phyloP scores from a whole-genome alignment of 805 yeast genomes.

The Brettanomyces naardenensis region DNA sequence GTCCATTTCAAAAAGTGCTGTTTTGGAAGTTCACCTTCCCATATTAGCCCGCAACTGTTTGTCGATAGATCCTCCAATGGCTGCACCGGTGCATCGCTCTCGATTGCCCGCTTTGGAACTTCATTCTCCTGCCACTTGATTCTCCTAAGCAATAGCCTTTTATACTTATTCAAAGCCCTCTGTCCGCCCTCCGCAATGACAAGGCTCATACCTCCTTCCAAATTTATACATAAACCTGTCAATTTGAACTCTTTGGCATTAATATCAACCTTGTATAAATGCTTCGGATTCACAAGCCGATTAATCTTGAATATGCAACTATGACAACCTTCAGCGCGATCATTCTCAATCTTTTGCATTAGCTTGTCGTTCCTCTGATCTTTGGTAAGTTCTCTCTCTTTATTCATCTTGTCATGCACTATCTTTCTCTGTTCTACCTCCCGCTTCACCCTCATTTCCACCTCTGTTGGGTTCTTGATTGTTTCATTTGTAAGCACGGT shows the following conservation, averaged over 20 bases:
- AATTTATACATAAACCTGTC: conserved; percentile 51
- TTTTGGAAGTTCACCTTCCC: conserved; percentile 63
- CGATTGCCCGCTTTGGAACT: conserved; percentile 19
- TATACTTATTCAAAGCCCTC: conserved; percentile 53
- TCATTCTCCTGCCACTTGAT: conserved; percentile 63
- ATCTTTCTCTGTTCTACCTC: conserved; percentile 59
- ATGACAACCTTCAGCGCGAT: conserved; percentile 41
- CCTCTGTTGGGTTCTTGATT: conserved; percentile 79
- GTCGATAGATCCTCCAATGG: conserved; percentile 30
- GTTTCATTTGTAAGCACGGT: conserved; percentile 80
- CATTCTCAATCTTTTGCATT: conserved; percentile 36
- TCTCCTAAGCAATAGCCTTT: conserved; percentile 49
- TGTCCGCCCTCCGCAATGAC: conserved; percentile 72
- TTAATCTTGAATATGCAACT: conserved; percentile 54
- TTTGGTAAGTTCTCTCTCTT: conserved; percentile 49
- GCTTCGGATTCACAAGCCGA: conserved; percentile 52
- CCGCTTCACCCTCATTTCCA: conserved; percentile 61
- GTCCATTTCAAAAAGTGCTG: conserved; percentile 65
- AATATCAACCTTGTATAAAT: conserved; percentile 64
- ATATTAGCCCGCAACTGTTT: conserved; percentile 43
- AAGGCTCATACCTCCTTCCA: conserved; percentile 40
- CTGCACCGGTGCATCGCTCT: conserved; percentile 1
- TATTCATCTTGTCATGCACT: conserved; percentile 55
- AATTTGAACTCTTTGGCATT: conserved; percentile 70
- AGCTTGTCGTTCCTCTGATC: conserved; percentile 50